These are phyloP conservation scores for Fomitopsis serialis DNA, from an alignment of 768 basidiomycete genomes.

Conservation along the genomic window DNA sequence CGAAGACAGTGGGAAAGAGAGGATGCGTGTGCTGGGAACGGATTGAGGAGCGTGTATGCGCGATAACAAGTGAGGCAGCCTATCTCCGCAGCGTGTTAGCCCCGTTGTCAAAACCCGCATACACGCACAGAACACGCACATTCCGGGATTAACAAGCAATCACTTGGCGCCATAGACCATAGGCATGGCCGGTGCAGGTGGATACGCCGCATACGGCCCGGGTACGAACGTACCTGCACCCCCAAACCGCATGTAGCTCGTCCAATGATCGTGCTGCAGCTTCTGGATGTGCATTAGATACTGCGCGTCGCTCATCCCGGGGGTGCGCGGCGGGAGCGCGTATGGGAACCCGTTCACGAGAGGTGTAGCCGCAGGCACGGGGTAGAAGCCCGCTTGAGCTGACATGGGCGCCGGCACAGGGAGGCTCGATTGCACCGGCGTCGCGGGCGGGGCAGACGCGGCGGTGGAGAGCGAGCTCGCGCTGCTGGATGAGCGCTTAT, in stretches of 20 bases:
- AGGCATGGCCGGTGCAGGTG: neutral
- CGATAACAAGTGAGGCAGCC: neutral
- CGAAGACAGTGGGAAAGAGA: neutral
- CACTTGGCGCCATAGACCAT: neutral
- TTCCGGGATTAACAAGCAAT: neutral
- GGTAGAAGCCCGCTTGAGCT: neutral
- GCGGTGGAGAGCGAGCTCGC: slow-evolving; percentile 5
- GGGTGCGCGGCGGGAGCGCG: neutral
- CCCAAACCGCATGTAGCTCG: neutral
- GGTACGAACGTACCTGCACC: neutral
- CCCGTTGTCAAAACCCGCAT: neutral
- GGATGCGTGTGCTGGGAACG: neutral
- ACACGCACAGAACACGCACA: neutral
- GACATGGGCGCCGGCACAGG: neutral
- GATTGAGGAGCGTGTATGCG: neutral
- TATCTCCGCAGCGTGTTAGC: neutral
- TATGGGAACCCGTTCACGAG: neutral
- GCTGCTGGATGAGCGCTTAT: slow-evolving; percentile 17
- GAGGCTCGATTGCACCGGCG: neutral
- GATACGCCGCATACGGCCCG: neutral
- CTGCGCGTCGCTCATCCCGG: neutral
- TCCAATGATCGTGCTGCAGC: neutral
- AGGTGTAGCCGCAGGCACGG: neutral
- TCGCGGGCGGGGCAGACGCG: slow-evolving; percentile 4
- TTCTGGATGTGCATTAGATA: neutral